Evolutionary conservation across 2,329 filamentous ascomycete species (phyloP).

Genomic region (Xylariaceae sp.): DNA sequence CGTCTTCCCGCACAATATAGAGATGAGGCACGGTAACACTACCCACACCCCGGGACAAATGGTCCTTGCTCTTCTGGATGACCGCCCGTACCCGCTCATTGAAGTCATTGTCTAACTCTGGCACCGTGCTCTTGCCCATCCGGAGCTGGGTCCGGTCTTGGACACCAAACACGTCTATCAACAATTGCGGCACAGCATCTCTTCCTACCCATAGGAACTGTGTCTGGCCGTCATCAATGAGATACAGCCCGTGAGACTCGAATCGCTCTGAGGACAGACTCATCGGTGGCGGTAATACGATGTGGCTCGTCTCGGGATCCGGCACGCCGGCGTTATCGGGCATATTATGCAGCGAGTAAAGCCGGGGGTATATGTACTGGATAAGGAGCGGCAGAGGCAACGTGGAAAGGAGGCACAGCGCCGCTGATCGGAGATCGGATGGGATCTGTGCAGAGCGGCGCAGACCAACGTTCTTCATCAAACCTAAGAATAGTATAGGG

Average conservation of each 20-base stretch:
- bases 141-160: constrained; percentile 77
- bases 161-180: constrained; percentile 85
- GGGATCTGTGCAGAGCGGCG: constrained; percentile 91
- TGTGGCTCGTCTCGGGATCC: constrained; percentile 80
- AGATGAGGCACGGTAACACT: constrained; percentile 90
- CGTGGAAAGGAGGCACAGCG: constrained; percentile 89
- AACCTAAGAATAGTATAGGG: constrained; percentile 81
- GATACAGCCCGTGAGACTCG: constrained; percentile 83
- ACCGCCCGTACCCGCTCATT: constrained; percentile 90
- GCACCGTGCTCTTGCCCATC: constrained; percentile 83
- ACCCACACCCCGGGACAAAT: constrained; percentile 79
- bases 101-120: constrained; percentile 90
- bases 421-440: constrained; percentile 86
- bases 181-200: constrained; percentile 83
- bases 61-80: constrained; percentile 85
- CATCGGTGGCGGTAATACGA: constrained; percentile 73
- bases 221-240: constrained; percentile 95
- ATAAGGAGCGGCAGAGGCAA: constrained; percentile 83
- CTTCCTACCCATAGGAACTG: constrained; percentile 97
- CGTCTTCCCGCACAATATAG: constrained; percentile 91
- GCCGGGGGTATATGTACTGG: constrained; percentile 82
- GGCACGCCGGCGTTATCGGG: constrained; percentile 85
- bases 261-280: constrained; percentile 87
- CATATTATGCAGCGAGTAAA: constrained; percentile 93
- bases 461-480: constrained; percentile 94